Evolutionary conservation across 225 moss, liverwort and hornwort species (phyloP), one percentile per base, ranked within the genome.

Genomic region (Lunularia cruciata): DNA sequence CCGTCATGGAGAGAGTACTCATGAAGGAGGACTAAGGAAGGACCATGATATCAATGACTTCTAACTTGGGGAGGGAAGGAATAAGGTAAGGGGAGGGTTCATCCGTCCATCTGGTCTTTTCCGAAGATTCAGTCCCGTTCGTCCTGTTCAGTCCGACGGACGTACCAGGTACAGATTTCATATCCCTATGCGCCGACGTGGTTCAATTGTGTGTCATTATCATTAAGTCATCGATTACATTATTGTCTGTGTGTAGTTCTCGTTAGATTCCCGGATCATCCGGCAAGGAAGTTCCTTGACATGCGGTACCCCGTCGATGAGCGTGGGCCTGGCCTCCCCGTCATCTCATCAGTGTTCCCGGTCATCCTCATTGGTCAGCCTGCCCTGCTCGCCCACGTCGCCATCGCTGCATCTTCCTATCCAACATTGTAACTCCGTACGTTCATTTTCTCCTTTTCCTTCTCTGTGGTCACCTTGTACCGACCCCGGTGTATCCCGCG

Each of bases 151-250:
- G 47, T 47, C 47, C 47, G 47, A 26, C 6, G 52, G 56, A 33
- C 27, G 56, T 57, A 32, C 31, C 4, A 32, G 15, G 56, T 57
- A 31, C 32, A 57, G 56, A 4, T 32, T 13, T 5, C 56, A 31
- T 18, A 57, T 57, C 56, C 56, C 56, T 57, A 33, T 31, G 56
- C 56, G 19, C 18, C 56, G 56, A 57, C 56, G 56, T 57, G 56
- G 56, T 32, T 57, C 56, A 57, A 26, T 57, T 18, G 30, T 16
- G 32, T 57, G 31, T 31, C 56, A 57, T 3, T 31, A 57, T 33
- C 32, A 33, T 57, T 56, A 57, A 16, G 20, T 18, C 15, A 15
- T 31, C 12, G 56, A 57, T 57, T 57, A 31, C 31, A 57, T 33
- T 31, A 18, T 32, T 57, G n/a, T 16, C 56, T 13, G 12, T 16